These are phyloP conservation scores for Colletotrichum theobromicola DNA, from an alignment of 2,329 filamentous ascomycete species.

Conservation along the genomic window DNA sequence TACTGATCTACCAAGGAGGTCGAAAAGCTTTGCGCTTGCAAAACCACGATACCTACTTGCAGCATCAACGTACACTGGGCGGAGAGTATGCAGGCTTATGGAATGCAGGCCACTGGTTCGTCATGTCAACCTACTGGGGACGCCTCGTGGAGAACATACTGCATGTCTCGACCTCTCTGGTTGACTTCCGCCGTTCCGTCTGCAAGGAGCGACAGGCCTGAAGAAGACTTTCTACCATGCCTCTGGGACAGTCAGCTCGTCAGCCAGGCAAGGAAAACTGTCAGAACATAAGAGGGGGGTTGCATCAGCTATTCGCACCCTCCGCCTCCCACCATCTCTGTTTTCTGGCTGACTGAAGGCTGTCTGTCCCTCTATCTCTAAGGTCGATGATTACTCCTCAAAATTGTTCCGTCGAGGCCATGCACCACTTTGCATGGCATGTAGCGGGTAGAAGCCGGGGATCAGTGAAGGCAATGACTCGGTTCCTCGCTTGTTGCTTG, in stretches of 20 bases:
- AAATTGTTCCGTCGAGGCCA: neutral
- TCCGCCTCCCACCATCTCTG: neutral
- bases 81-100: neutral
- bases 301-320: neutral
- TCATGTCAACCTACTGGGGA: neutral
- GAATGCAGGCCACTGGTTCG: neutral
- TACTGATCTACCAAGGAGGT: neutral
- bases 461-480: neutral
- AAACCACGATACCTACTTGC: neutral
- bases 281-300: neutral
- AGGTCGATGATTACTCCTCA: neutral
- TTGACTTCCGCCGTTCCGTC: conserved; percentile 17
- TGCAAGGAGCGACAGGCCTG: conserved; percentile 15
- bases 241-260: neutral
- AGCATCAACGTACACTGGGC: neutral
- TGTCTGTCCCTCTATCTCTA: neutral
- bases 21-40: neutral
- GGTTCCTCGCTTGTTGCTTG: neutral
- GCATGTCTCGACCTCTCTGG: conserved; percentile 16
- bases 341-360: neutral
- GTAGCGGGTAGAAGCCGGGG: neutral
- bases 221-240: conserved; percentile 9
- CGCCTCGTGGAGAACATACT: conserved; percentile 12
- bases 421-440: neutral
- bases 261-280: neutral